Conservation (phyloP, 352 stramenopile genomes). For the Halophytophthora batemanensis region DNA sequence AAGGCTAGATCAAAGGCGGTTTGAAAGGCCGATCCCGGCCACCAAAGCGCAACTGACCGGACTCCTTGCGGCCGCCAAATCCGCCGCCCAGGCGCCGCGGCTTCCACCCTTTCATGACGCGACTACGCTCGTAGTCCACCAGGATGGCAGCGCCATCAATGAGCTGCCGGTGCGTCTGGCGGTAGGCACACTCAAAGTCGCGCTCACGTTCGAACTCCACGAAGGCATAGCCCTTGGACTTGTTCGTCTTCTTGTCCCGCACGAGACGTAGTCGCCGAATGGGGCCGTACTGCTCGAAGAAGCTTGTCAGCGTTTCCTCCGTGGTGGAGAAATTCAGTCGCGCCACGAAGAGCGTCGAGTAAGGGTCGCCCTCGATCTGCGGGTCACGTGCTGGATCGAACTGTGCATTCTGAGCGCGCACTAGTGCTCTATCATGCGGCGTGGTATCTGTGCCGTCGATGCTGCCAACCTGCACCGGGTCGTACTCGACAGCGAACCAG, state of each 20-base stretch:
- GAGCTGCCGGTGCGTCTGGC: constrained; percentile 40
- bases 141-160: constrained; percentile 65
- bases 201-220: constrained; percentile 60
- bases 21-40: constrained; percentile 73
- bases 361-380: constrained; percentile 61
- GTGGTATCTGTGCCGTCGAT: constrained; percentile 65
- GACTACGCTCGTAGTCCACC: constrained; percentile 74
- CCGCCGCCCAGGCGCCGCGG: constrained; percentile 73
- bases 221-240: constrained; percentile 79
- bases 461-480: constrained; percentile 59
- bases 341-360: constrained; percentile 69
- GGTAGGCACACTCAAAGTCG: constrained; percentile 59
- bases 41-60: constrained; percentile 78
- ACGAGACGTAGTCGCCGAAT: constrained; percentile 61
- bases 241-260: constrained; percentile 53
- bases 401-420: constrained; percentile 35
- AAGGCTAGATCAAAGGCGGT: constrained; percentile 20
- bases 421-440: constrained; percentile 65
- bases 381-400: constrained; percentile 60
- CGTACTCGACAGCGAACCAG: constrained; percentile 74
- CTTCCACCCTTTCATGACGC: constrained; percentile 82
- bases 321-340: constrained; percentile 57
- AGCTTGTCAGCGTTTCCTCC: constrained; percentile 36
- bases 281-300: constrained; percentile 49
- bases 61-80: constrained; percentile 77